These are phyloP conservation scores for Candida sanyaensis DNA, from an alignment of 1,139 yeast genomes.

Conservation along the genomic window DNA sequence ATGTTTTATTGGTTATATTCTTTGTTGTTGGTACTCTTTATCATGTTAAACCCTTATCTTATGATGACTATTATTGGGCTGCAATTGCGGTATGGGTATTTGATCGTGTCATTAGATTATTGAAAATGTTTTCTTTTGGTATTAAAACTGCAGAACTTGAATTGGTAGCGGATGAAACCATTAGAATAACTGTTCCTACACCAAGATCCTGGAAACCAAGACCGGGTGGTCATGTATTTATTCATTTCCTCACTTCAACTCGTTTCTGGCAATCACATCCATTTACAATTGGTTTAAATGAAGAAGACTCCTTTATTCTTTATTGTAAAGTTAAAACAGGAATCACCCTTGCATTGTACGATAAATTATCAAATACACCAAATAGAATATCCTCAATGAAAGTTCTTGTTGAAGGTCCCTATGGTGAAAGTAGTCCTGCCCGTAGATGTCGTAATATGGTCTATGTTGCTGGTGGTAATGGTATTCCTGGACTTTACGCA, in stretches of 20 bases:
- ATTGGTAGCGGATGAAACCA: conserved; percentile 38
- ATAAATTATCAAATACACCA: conserved; percentile 30
- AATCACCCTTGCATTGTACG: conserved; percentile 32
- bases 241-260: conserved; percentile 42
- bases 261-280: conserved; percentile 45
- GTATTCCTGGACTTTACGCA: conserved; percentile 42
- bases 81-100: conserved; percentile 41
- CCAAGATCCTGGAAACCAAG: conserved; percentile 38
- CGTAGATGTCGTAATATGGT: conserved; percentile 29
- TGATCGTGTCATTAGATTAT: conserved; percentile 37
- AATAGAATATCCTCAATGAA: conserved; percentile 27
- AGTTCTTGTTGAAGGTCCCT: conserved; percentile 27
- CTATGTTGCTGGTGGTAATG: conserved; percentile 40
- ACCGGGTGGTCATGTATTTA: conserved; percentile 52
- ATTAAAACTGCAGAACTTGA: conserved; percentile 30
- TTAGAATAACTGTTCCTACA: conserved; percentile 39
- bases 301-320: conserved; percentile 17
- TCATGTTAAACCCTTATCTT: conserved; percentile 38
- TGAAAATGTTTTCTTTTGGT: conserved; percentile 36
- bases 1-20: conserved; percentile 37
- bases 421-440: conserved; percentile 36
- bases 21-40: conserved; percentile 40
- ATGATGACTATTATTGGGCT: conserved; percentile 35
- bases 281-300: conserved; percentile 26
- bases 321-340: conserved; percentile 40